A percentile compares a stretch with the other conserved stretches of the same genome.
phyloP scores from a whole-genome alignment of 345 rosid species.

The Bruguiera sexangula region DNA sequence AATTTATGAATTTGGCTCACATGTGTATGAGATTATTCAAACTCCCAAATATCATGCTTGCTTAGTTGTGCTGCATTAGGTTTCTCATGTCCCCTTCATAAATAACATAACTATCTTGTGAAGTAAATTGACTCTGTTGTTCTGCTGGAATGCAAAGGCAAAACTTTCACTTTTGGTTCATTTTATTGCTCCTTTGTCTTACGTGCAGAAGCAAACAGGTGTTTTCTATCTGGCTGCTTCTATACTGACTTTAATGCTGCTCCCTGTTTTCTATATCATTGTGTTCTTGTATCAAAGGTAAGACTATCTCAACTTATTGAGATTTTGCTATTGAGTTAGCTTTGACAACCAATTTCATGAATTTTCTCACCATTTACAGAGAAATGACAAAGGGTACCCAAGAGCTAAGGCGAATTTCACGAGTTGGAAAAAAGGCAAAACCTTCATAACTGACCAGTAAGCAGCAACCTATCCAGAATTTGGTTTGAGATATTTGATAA shows the following conservation, averaged over 20 bases:
- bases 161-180: constrained; percentile 1
- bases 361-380: constrained; percentile 33
- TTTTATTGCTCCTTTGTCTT: constrained; percentile 7
- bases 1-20: neutral
- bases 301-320: neutral
- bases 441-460: constrained; percentile 27
- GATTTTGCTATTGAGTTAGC: constrained; percentile 6
- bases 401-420: constrained; percentile 65
- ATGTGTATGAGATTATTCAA: neutral
- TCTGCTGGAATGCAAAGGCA: neutral
- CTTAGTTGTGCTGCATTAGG: neutral
- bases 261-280: constrained; percentile 76
- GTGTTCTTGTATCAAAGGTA: constrained; percentile 81
- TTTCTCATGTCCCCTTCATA: neutral
- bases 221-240: constrained; percentile 70
- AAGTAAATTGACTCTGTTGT: neutral
- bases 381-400: constrained; percentile 74
- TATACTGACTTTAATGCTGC: constrained; percentile 79
- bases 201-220: constrained; percentile 62
- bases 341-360: constrained; percentile 8
- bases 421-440: constrained; percentile 53
- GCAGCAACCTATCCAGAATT: neutral
- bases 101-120: neutral
- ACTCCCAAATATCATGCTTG: constrained; percentile 3
- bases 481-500: neutral